Base-by-base conservation (phyloP, 1,284 basidiomycete genomes). In the Melampsora larici-populina region DNA sequence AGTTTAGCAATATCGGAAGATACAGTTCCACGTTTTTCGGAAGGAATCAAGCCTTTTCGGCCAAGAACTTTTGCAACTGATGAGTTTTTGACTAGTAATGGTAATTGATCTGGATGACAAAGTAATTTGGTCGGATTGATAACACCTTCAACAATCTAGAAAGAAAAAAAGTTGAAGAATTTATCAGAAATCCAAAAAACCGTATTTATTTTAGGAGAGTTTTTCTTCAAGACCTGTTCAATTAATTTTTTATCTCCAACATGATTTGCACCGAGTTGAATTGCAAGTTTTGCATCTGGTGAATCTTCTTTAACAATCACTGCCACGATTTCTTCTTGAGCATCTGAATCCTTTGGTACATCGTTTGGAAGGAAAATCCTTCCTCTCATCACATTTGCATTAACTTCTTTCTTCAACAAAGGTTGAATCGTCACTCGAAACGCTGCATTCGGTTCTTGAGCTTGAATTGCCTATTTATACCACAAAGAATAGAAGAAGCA, bases 21-120 rank as follows among this genome's bases (percentile, higher is more conserved):
- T 9, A 98, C 96, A 0, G 95, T 97, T 2, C 96, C 96, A 80
- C 96, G 88, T 84, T 95, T 91, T 79, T 91, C 91, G 9, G 92
- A 92, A 18, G 96, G 96, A 94, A 99, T 98, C 72, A 99, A 85
- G 79, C 95, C 95, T 79, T 93, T 90, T 60, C 94, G 95, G 82
- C 96, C 97, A 33, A 99, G 87, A 79, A 93, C 89, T 80, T 95
- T 90, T 46, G 94, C 95, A 8, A 98, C 87, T 81, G 88, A 89
- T 17, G 90, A 89, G 31, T 91, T 90, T 65, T 80, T 73, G 63
- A 80, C 80, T 79, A 98, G 92, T 46, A 88, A 85, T 36, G 89
- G 88, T 78, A 97, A 89, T 81, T 97, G 88, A 21, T 88, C 87
- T 4, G 92, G 89, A 0, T 93, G 94, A 71, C 91, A 91, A 31